Conservation (phyloP, 2,329 filamentous ascomycete genomes). For the Colletotrichum godetiae region DNA sequence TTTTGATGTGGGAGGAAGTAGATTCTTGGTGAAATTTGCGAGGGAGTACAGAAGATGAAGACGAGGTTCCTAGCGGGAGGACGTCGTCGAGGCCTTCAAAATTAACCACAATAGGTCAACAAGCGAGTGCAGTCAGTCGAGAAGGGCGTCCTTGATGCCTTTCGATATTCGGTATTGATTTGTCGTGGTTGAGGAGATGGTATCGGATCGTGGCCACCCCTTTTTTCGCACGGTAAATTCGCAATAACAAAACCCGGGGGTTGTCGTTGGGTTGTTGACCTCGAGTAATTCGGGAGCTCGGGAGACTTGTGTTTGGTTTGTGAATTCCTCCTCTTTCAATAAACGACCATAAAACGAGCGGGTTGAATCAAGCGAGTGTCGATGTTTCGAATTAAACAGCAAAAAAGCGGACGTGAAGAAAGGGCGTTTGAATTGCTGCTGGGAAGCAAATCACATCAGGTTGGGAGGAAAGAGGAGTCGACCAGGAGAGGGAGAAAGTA, state of each 20-base stretch:
- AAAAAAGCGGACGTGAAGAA: neutral
- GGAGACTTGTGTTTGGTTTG: neutral
- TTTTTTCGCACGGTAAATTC: slow-evolving; percentile 24
- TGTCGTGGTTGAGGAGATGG: neutral
- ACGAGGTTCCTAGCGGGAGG: neutral
- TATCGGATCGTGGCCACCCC: slow-evolving; percentile 15
- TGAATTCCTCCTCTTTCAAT: slow-evolving; percentile 16
- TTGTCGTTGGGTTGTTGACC: neutral
- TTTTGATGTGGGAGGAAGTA: neutral
- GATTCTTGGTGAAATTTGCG: neutral
- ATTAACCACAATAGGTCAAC: neutral
- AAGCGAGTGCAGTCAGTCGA: slow-evolving; percentile 1
- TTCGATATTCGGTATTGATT: neutral
- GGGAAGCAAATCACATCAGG: slow-evolving; percentile 37
- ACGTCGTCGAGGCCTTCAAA: neutral
- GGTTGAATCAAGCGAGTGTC: slow-evolving; percentile 31
- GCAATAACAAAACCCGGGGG: slow-evolving; percentile 1
- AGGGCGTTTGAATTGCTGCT: slow-evolving; percentile 21
- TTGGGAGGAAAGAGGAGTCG: neutral
- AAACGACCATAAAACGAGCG: slow-evolving; percentile 23
- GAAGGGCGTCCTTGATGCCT: neutral
- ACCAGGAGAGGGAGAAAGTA: neutral
- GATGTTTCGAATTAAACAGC: slow-evolving; percentile 1
- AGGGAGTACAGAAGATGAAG: neutral
- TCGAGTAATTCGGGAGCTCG: neutral